Base-by-base conservation (phyloP, 768 basidiomycete species). In the Hortiboletus flavorubellus region DNA sequence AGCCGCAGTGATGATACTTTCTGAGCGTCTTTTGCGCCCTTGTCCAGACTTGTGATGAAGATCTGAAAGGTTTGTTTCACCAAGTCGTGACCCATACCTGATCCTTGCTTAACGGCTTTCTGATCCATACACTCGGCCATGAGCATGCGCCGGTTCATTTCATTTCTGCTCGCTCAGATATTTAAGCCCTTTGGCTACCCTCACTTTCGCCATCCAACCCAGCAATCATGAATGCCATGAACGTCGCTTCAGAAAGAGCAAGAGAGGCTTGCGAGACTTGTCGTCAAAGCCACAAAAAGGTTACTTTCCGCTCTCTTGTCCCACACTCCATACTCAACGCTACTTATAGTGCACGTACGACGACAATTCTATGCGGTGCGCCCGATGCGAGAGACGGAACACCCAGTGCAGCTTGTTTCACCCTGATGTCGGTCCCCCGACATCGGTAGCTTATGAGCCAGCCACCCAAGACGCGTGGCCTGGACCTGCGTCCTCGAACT, bases 241-340 rank as follows among this genome's bases (percentile, higher is more conserved):
- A 46, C 59, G 38, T 9, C 26, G 30, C 39, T 8, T 1, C 56
- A 39, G 59, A 62, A 33, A 69, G 68, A 64, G 67, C 66, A 12
- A 65, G 50, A 52, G 62, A 60, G 39, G 66, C 66, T n/a, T 68
- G 66, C 56, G 51, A 54, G 0, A 33, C 60, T 41, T 68, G 66
- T 41, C 66, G 65, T 30, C 58, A 18, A 39, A 67, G 63, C 14
- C 66, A 67, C 50, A 68, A 68, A 46, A 67, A 46, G 60, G 66
- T 69, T 48, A 4, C 8, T 29, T 9, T 35, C 9, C 45, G 12
- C 23, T 6, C 35, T 29, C 30, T 45, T 34, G 4, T 10, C 5
- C 10, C 8, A 44, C 8, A 44, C 15, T 42, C 34, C 37, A 9
- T 41, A 16, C 55, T 62, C 45, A 63, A 34, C 16, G 8, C 33